Evolutionary conservation across 306 rosid genomes (phyloP), one percentile per base, ranked within the genome.

Genomic region (Corylus americana): DNA sequence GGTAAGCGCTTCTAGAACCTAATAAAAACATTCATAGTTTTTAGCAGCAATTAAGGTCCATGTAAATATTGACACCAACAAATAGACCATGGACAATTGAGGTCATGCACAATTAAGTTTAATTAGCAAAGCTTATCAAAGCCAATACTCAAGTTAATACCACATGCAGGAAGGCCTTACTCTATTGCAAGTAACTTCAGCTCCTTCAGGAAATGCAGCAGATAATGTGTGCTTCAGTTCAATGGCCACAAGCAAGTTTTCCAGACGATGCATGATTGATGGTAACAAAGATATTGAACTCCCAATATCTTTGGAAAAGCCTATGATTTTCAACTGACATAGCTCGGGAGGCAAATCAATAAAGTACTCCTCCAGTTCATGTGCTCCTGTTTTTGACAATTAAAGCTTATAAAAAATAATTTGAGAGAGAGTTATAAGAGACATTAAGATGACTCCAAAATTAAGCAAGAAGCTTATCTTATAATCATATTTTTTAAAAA

Each of bases 1-100:
- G 83, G 99, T 95, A 73, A 95, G 90, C 55, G 99, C 99, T 87
- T 95, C 97, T 35, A 95, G 80, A 86, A 95, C 75, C 98, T 95
- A 84, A 70, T 16, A 86, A 66, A 59, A 74, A 79, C 80, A 80
- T 72, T 78, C 70, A 81, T 74, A 18, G 49, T 68, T 10, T 73
- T 89, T 70, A 82, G 79, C 45, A 44, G 50, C 20, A 47, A 45
- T 2, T 50, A 29, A 62, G 57, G 27, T 83, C 71, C 77, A 6
- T 22, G 59, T 39, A 70, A 71, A 73, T 64, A 25, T 47, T 63
- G 27, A 72, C 61, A 73, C 63, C 44, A 42, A 77, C 77, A 58
- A 78, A 47, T 71, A 79, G 25, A 71, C 71, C 61, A 3, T 29
- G 45, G 22, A 70, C 72, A 59, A 73, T 79, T 78, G 48, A 74